These are phyloP conservation scores for Dactylis glomerata DNA, from an alignment of 176 grass and related monocot species.

Conservation along the genomic window DNA sequence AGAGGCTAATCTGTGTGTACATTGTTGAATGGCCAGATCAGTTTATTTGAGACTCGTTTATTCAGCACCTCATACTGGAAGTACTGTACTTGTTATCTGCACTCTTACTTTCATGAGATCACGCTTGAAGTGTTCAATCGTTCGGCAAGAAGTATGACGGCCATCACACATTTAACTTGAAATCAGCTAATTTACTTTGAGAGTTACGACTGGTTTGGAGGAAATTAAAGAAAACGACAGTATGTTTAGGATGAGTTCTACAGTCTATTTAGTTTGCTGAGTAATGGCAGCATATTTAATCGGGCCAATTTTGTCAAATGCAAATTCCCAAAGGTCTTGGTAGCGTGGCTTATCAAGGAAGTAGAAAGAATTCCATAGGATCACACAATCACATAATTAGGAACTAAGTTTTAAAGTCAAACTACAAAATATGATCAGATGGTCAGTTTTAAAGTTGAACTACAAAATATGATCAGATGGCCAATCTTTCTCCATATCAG, in stretches of 20 bases:
- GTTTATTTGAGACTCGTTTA: neutral
- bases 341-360: neutral
- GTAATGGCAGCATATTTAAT: neutral
- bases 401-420: neutral
- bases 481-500: neutral
- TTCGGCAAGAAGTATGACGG: neutral
- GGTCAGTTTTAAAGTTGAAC: neutral
- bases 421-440: neutral
- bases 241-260: neutral
- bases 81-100: neutral
- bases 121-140: neutral
- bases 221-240: neutral
- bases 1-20: conserved; percentile 2
- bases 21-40: neutral
- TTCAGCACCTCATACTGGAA: no score
- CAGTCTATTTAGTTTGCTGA: neutral
- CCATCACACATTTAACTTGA: neutral
- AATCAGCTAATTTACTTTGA: neutral
- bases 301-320: neutral
- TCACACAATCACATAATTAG: neutral
- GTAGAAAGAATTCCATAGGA: neutral
- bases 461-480: neutral
- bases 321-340: neutral
- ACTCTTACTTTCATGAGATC: neutral
- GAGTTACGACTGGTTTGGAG: neutral